Percentiles rank a stretch among this genome's conserved stretches.
Conservation (phyloP, 441 rosid genomes). For the Codiaeum variegatum region DNA sequence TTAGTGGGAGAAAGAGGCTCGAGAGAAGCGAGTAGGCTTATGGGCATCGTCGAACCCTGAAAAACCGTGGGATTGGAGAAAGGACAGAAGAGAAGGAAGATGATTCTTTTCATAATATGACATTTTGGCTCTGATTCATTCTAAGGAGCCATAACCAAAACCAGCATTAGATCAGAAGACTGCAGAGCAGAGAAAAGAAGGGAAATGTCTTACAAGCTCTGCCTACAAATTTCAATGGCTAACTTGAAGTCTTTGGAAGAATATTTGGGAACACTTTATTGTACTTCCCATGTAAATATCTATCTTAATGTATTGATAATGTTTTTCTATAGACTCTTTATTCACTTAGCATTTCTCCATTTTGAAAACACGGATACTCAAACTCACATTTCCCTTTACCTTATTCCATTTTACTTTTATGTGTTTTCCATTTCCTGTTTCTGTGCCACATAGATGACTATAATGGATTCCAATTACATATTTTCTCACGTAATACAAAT, state of each 20-base stretch:
- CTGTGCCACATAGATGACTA: too few relatives aligned
- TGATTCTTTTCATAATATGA: neutral
- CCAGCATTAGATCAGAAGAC: neutral
- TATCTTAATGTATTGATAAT: too few relatives aligned
- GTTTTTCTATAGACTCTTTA: too few relatives aligned
- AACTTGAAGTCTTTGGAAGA: neutral
- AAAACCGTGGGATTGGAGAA: constrained; percentile 83
- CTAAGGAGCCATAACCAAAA: neutral
- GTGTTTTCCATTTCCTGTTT: too few relatives aligned
- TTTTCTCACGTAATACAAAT: too few relatives aligned
- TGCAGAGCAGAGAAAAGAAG: neutral
- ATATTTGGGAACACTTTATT: neutral
- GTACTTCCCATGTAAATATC: neutral
- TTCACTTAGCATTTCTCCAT: too few relatives aligned
- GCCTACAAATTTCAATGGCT: neutral
- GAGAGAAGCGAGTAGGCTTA: constrained; percentile 54
- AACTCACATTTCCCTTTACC: too few relatives aligned
- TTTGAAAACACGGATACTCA: too few relatives aligned
- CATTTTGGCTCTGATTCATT: neutral
- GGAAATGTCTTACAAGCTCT: neutral
- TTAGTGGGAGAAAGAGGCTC: constrained; percentile 82
- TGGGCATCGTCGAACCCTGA: constrained; percentile 77
- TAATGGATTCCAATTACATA: too few relatives aligned
- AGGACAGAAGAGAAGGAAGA: constrained; percentile 44
- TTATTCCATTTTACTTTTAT: too few relatives aligned